These are phyloP conservation scores for Creolimax fragrantissima DNA, from an alignment of 78 protist genomes.

Conservation along the genomic window DNA sequence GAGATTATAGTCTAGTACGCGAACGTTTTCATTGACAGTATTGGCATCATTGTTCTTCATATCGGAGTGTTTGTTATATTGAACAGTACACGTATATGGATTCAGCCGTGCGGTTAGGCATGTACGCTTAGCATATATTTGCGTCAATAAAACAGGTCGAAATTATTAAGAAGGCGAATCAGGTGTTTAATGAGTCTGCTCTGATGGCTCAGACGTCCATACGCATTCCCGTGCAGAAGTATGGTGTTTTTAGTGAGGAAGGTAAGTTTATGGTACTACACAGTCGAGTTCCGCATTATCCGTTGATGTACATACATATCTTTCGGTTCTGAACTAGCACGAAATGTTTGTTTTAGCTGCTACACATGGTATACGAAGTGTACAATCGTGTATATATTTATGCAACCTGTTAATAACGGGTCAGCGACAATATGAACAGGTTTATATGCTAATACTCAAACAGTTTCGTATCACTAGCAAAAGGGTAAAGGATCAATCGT, in stretches of 20 bases:
- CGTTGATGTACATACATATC: neutral
- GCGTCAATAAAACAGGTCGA: neutral
- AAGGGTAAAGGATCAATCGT: neutral
- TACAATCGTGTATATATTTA: neutral
- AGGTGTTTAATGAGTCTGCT: neutral
- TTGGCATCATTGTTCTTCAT: no score
- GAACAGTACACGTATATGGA: no score
- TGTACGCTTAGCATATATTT: no score
- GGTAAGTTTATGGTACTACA: neutral
- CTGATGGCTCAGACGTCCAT: neutral
- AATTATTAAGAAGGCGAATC: neutral
- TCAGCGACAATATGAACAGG: neutral
- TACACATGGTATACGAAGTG: neutral
- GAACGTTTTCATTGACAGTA: no score
- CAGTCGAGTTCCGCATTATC: neutral
- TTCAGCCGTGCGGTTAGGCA: no score
- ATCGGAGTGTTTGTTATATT: no score
- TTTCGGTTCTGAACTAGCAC: neutral
- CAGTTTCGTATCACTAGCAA: neutral
- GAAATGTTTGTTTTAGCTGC: neutral
- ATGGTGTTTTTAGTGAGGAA: neutral
- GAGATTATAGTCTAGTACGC: no score
- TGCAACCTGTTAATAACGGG: neutral
- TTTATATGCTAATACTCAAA: neutral
- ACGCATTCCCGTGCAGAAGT: neutral